phyloP scores from a whole-genome alignment of 129 eudicot species.

The Flaveria linearis region DNA sequence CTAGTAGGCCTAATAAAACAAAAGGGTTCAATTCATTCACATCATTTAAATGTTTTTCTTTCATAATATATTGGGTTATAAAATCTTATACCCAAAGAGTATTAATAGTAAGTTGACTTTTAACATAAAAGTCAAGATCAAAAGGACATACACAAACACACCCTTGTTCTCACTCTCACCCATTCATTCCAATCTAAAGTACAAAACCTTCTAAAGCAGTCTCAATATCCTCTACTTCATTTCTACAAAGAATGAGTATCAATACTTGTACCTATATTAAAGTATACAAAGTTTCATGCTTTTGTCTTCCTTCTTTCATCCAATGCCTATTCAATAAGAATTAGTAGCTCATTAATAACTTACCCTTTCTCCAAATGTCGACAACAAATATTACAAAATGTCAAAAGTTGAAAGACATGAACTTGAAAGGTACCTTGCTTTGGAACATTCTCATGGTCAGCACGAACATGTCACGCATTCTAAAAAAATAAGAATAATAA shows the following conservation, averaged over 20 bases:
- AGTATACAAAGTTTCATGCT: slow-evolving; percentile 39
- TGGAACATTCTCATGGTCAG: slow-evolving; percentile 92
- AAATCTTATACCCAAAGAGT: slow-evolving; percentile 3
- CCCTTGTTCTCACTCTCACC: slow-evolving; percentile 29
- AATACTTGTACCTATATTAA: slow-evolving; percentile 34
- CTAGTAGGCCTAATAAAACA: neutral
- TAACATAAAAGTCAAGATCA: slow-evolving; percentile 23
- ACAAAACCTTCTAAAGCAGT: slow-evolving; percentile 37
- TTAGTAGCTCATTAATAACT: neutral
- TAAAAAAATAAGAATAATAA: slow-evolving; percentile 30
- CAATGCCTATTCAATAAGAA: slow-evolving; percentile 50
- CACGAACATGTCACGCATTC: slow-evolving; percentile 85
- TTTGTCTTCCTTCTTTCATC: slow-evolving; percentile 73
- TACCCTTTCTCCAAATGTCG: neutral
- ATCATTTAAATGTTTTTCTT: neutral
- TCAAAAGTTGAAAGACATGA: slow-evolving; percentile 5
- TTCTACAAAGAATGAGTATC: slow-evolving; percentile 62
- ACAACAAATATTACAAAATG: neutral
- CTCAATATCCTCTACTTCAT: slow-evolving; percentile 38
- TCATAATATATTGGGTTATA: neutral
- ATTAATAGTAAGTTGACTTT: slow-evolving; percentile 22
- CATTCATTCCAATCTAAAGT: slow-evolving; percentile 28
- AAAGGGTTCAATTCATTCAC: neutral
- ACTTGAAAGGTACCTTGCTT: slow-evolving; percentile 69
- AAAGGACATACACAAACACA: slow-evolving; percentile 25